Conservation (phyloP, 2,329 filamentous ascomycete genomes). For the Fusarium sp. region DNA sequence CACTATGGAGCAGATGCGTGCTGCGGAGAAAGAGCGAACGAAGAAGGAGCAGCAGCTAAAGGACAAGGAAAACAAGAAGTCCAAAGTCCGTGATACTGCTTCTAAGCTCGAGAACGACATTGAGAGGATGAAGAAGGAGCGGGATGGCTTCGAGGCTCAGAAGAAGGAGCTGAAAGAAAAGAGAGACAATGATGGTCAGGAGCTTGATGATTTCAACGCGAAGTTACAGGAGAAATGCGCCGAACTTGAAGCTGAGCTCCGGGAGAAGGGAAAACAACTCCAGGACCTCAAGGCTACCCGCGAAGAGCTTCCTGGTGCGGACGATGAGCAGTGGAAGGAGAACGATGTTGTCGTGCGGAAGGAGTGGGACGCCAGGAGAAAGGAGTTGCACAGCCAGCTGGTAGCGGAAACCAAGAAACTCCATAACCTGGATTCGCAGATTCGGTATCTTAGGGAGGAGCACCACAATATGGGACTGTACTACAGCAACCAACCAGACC, state of each 20-base stretch:
- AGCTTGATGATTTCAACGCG: slow-evolving; percentile 66
- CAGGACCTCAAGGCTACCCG: slow-evolving; percentile 78
- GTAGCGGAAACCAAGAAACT: slow-evolving; percentile 60
- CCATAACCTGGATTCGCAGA: slow-evolving; percentile 59
- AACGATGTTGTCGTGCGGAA: slow-evolving; percentile 63
- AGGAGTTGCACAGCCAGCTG: slow-evolving; percentile 63
- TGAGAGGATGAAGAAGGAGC: slow-evolving; percentile 67
- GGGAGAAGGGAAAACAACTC: slow-evolving; percentile 72
- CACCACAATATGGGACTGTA: slow-evolving; percentile 58
- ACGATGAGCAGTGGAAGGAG: slow-evolving; percentile 67
- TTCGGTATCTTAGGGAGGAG: slow-evolving; percentile 60
- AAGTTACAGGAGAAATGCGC: slow-evolving; percentile 73
- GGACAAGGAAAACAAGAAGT: slow-evolving; percentile 74
- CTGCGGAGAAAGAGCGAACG: slow-evolving; percentile 79
- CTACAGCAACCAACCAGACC: slow-evolving; percentile 60
- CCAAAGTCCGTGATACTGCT: slow-evolving; percentile 77
- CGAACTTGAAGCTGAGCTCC: slow-evolving; percentile 77
- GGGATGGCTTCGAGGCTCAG: slow-evolving; percentile 65
- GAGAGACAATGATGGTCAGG: slow-evolving; percentile 62
- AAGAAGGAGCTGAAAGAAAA: slow-evolving; percentile 62
- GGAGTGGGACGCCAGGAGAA: slow-evolving; percentile 66
- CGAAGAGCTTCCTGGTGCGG: slow-evolving; percentile 70
- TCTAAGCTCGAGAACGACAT: slow-evolving; percentile 74
- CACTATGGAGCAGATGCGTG: slow-evolving; percentile 83
- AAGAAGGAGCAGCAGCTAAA: slow-evolving; percentile 80